These are phyloP conservation scores for Senna tora DNA, from an alignment of 306 rosid species.

Conservation along the genomic window DNA sequence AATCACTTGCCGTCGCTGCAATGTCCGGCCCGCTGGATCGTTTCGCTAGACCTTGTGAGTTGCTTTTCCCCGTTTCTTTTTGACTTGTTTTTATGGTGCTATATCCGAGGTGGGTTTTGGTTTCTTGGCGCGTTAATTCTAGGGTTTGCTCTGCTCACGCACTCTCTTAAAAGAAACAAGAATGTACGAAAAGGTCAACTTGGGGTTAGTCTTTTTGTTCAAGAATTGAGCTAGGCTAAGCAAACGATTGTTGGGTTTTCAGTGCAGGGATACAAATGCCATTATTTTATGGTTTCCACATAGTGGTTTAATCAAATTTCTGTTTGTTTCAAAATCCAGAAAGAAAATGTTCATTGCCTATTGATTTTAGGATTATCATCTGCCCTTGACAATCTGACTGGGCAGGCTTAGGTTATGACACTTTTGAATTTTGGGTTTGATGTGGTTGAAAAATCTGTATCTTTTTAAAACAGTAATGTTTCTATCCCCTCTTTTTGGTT, in stretches of 20 bases:
- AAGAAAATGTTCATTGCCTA: neutral
- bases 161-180: neutral
- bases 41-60: conserved; percentile 83
- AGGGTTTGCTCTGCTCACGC: conserved; percentile 33
- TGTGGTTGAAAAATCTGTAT: neutral
- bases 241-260: neutral
- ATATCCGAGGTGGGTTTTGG: conserved; percentile 9
- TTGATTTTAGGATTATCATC: neutral
- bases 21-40: conserved; percentile 83
- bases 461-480: neutral
- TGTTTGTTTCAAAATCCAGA: neutral
- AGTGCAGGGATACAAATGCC: neutral
- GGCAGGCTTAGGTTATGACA: neutral
- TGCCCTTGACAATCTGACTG: neutral
- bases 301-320: neutral
- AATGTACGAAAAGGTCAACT: neutral
- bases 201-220: neutral
- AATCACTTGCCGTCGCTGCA: neutral
- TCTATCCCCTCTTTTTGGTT: neutral
- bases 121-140: conserved; percentile 28
- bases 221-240: conserved; percentile 5
- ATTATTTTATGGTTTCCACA: neutral
- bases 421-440: neutral
- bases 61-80: neutral
- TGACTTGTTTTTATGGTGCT: neutral